Percentiles rank a stretch among this genome's conserved stretches.
Evolutionary conservation across 306 rosid genomes (phyloP).

Genomic region (Corylus americana): DNA sequence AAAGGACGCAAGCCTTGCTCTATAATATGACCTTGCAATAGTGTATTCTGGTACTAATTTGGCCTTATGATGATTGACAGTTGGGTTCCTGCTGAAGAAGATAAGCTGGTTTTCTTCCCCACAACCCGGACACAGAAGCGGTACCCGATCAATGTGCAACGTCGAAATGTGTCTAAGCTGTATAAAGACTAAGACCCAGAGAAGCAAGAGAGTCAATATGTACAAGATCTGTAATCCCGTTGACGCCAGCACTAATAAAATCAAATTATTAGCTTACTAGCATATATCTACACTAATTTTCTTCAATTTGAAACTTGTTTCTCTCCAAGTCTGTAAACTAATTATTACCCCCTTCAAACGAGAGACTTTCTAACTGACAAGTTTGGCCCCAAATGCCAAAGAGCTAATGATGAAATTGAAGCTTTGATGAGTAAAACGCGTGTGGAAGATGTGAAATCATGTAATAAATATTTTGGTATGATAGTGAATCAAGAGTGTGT

Average conservation of each 20-base stretch:
- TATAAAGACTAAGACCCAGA: slow-evolving; percentile 6
- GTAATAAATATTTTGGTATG: too few relatives aligned
- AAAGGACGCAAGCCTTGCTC: too few relatives aligned
- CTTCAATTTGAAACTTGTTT: not conserved
- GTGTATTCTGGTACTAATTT: not conserved
- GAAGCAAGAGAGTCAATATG: not conserved
- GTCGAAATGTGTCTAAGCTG: slow-evolving; percentile 28
- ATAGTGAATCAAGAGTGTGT: too few relatives aligned
- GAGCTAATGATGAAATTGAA: too few relatives aligned
- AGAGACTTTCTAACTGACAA: not conserved
- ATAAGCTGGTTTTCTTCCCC: slow-evolving; percentile 90
- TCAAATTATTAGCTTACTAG: not conserved
- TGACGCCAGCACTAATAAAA: not conserved
- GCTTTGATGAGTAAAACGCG: too few relatives aligned
- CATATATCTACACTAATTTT: not conserved
- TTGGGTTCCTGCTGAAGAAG: slow-evolving; percentile 93
- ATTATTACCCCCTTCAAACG: not conserved
- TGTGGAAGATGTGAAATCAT: too few relatives aligned
- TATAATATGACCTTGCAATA: too few relatives aligned
- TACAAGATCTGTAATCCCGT: not conserved
- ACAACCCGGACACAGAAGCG: slow-evolving; percentile 93
- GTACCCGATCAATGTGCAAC: slow-evolving; percentile 71
- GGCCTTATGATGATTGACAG: slow-evolving; percentile 35
- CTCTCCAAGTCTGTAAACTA: too few relatives aligned
- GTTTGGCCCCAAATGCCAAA: too few relatives aligned